These are phyloP conservation scores for Avicennia marina DNA, from an alignment of 257 asterid genomes.

Conservation along the genomic window DNA sequence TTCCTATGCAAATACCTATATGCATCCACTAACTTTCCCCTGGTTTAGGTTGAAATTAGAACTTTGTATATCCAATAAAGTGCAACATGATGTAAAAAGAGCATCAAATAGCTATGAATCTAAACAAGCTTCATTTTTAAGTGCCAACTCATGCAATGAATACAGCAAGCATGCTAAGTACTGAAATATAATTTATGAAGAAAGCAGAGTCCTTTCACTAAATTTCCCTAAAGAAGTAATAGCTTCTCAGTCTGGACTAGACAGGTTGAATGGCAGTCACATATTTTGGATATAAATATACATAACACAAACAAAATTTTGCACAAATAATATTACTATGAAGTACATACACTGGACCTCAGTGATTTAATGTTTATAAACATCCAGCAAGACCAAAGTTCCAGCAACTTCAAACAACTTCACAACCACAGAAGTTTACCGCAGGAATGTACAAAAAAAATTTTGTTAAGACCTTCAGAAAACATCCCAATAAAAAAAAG, in stretches of 20 bases:
- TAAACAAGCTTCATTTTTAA: no score
- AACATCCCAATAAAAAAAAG: no score
- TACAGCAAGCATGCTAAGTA: neutral
- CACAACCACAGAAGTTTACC: neutral
- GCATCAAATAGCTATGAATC: no score
- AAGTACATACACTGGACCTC: neutral
- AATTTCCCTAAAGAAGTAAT: neutral
- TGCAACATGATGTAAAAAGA: no score
- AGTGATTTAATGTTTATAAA: neutral
- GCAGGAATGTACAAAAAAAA: neutral
- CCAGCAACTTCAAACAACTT: neutral
- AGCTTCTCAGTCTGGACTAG: neutral
- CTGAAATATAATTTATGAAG: neutral
- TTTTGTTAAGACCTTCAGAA: no score
- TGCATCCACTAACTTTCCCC: constrained; percentile 85
- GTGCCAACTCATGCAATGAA: neutral
- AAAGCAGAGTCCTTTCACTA: neutral
- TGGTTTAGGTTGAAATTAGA: constrained; percentile 17
- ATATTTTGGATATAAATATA: neutral
- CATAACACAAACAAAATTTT: neutral
- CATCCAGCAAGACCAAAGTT: neutral
- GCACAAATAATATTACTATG: no score
- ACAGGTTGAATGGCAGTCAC: neutral
- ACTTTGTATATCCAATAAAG: constrained; percentile 2
- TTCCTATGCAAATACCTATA: constrained; percentile 76